Base-by-base conservation (phyloP, 1,284 basidiomycete genomes). In the Malassezia psittaci region DNA sequence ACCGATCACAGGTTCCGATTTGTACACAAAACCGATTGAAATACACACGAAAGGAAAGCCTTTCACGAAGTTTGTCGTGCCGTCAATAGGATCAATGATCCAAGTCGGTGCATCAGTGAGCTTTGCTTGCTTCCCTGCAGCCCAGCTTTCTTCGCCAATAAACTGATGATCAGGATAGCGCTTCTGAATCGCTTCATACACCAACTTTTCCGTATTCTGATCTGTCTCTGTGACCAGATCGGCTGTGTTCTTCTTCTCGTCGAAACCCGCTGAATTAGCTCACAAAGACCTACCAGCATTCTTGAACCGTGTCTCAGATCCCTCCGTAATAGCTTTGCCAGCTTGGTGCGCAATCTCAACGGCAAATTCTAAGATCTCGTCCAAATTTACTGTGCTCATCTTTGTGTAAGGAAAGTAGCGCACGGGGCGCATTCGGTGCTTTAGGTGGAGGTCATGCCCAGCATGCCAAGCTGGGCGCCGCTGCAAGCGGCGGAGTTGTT, bases 141-240 rank as follows among this genome's bases (percentile, higher is more conserved):
- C 83, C 37, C 87, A 90, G 67, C 87, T 85, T 77, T 83, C 82
- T 63, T 98, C 93, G 51, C 91, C 91, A 54, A 96, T 89, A 75
- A 90, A 93, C 61, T 84, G 78, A 76, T 90, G 93, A 11, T 77
- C 69, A 0, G 90, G 89, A 75, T 87, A 94, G 46, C 78, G 78
- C 29, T 77, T 75, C 34, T 78, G 77, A 59, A 96, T 83, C 72
- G 83, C 81, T 51, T 79, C 72, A 74, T 83, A 83, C 44, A 96
- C 86, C 52, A 91, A 79, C 62, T 87, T 84, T 75, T 96, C 91
- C 12, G 94, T 90, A 37, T 81, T 83, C 59, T 94, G 87, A 76
- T 98, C 91, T 68, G 89, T 94, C 77, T 96, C 87, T 0, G 93
- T 96, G n/a, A 96, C 93, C 37, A 96, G 80, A 48, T 79, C 60